A percentile compares a stretch with the other conserved stretches of the same genome.
phyloP scores from a whole-genome alignment of 768 basidiomycete genomes.

The Pleurotus tuber-regium region DNA sequence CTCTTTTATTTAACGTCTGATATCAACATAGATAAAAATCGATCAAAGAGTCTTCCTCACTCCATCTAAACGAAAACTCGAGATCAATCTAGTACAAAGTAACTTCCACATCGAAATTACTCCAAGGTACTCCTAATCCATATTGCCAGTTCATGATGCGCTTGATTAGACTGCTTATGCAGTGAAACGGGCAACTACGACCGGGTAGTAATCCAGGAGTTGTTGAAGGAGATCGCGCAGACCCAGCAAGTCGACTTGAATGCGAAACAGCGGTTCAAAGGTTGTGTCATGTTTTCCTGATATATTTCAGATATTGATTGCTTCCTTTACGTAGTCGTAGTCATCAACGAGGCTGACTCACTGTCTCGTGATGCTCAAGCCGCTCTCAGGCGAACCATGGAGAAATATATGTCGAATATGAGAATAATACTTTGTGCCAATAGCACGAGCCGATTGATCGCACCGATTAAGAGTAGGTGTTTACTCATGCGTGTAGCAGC shows the following conservation, averaged over 20 bases:
- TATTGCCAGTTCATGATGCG: not conserved
- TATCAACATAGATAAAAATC: constrained; percentile 78
- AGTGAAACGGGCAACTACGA: constrained; percentile 98
- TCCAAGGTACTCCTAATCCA: constrained; percentile 61
- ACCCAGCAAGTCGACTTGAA: constrained; percentile 97
- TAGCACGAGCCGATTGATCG: constrained; percentile 92
- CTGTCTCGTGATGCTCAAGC: constrained; percentile 96
- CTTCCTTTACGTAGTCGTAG: constrained; percentile 54
- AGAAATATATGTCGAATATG: constrained; percentile 98
- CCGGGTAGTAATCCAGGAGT: constrained; percentile 91
- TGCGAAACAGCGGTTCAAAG: constrained; percentile 96
- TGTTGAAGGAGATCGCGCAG: constrained; percentile 97
- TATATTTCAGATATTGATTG: no score
- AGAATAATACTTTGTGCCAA: constrained; percentile 96
- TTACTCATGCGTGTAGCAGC: constrained; percentile 92
- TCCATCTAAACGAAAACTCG: constrained; percentile 90
- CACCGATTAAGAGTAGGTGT: constrained; percentile 95
- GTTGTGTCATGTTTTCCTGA: no score
- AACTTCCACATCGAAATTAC: constrained; percentile 99
- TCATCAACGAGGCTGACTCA: constrained; percentile 97
- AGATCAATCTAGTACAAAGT: constrained; percentile 95
- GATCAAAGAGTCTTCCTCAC: constrained; percentile 96
- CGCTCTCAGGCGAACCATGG: constrained; percentile 95
- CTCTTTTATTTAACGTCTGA: not conserved
- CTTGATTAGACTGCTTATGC: constrained; percentile 10